These are phyloP conservation scores for Jatropha curcas DNA, from an alignment of 345 rosid species.

Conservation along the genomic window DNA sequence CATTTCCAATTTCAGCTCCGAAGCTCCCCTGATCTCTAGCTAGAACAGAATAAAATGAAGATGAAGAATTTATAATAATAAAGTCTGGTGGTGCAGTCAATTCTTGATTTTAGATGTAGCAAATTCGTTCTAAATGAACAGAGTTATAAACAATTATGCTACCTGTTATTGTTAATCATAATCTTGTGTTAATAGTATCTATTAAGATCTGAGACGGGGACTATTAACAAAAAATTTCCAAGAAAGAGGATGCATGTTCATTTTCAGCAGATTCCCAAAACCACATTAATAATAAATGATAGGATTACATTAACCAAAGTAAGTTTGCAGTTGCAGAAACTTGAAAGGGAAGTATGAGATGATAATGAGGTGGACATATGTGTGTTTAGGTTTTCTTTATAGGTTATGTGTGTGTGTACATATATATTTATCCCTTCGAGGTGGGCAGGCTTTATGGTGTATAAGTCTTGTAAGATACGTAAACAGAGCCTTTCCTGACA, in stretches of 20 bases:
- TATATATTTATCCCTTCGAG: slow-evolving; percentile 35
- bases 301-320: slow-evolving; percentile 2
- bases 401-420: too few species aligned
- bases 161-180: too few species aligned
- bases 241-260: neutral
- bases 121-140: too few species aligned
- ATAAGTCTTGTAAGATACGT: slow-evolving; percentile 46
- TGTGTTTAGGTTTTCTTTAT: neutral
- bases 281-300: slow-evolving; percentile 5
- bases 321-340: neutral
- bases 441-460: slow-evolving; percentile 18
- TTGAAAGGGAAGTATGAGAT: slow-evolving; percentile 7
- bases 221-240: neutral
- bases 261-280: neutral
- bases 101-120: too few species aligned
- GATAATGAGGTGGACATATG: neutral
- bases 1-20: too few species aligned
- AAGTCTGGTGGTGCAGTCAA: too few species aligned
- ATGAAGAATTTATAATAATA: too few species aligned
- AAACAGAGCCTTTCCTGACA: slow-evolving; percentile 32
- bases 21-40: too few species aligned
- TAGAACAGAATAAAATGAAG: too few species aligned
- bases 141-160: too few species aligned
- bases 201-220: neutral
- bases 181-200: neutral